phyloP scores from a whole-genome alignment of 2,329 filamentous ascomycete species.

The Aspergillus ochraceoroseus region DNA sequence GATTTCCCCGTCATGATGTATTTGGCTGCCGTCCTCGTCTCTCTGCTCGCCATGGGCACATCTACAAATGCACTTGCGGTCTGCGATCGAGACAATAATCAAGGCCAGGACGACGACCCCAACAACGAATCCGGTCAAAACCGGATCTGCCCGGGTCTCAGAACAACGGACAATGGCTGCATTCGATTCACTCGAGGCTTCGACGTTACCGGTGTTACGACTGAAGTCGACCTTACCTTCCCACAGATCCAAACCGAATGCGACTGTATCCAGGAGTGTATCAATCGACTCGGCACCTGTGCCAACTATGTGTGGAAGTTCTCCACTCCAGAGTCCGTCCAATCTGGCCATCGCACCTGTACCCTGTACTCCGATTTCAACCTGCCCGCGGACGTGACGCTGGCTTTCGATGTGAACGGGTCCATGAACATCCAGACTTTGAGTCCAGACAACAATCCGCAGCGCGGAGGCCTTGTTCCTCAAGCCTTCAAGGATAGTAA shows the following conservation, averaged over 20 bases:
- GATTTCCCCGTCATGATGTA: no score
- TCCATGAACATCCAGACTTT: not conserved
- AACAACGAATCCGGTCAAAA: no score
- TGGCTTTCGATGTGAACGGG: not conserved
- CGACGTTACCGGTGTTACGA: slow-evolving; percentile 4
- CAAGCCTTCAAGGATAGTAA: slow-evolving; percentile 1
- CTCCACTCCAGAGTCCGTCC: slow-evolving; percentile 6
- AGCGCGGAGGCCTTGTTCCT: not conserved
- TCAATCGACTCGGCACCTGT: slow-evolving; percentile 1
- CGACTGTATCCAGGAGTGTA: slow-evolving; percentile 9
- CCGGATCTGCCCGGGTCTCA: not conserved
- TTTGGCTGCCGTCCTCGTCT: no score
- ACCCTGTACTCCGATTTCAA: slow-evolving; percentile 9
- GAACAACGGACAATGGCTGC: slow-evolving; percentile 1
- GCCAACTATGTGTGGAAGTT: slow-evolving; percentile 8
- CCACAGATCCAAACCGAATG: not conserved
- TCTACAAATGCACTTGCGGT: no score
- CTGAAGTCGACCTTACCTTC: slow-evolving; percentile 2
- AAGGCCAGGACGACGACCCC: no score
- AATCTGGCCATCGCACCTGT: slow-evolving; percentile 7
- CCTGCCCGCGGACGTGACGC: not conserved
- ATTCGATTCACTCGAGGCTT: slow-evolving; percentile 5
- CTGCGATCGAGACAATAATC: no score
- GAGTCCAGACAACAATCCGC: not conserved
- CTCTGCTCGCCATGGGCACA: no score